Evolutionary conservation across 2,329 filamentous ascomycete species (phyloP).

Genomic region (Fusarium staphyleae): DNA sequence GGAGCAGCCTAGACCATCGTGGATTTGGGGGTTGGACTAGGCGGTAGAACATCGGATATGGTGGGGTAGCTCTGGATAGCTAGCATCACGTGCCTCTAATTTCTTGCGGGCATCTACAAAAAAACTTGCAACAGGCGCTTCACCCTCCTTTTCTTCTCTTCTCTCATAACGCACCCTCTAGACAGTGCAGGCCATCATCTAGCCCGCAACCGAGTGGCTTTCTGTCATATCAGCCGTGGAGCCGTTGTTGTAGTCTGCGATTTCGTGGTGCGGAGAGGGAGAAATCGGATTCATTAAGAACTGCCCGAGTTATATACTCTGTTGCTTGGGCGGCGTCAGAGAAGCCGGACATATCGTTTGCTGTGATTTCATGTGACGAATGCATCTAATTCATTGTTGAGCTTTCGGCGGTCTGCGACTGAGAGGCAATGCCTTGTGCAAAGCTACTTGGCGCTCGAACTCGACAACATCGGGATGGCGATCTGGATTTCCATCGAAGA

Average conservation of each 20-base stretch:
- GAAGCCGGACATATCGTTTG: constrained; percentile 47
- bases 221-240: constrained; percentile 68
- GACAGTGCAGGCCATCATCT: constrained; percentile 84
- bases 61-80: constrained; percentile 32
- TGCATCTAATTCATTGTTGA: neutral
- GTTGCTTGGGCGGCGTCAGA: constrained; percentile 54
- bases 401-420: neutral
- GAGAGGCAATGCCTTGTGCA: neutral
- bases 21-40: constrained; percentile 21
- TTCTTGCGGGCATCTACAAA: constrained; percentile 4
- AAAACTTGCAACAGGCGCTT: constrained; percentile 10
- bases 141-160: constrained; percentile 41
- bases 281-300: constrained; percentile 61
- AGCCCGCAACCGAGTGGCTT: constrained; percentile 67
- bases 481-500: neutral
- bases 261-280: constrained; percentile 65
- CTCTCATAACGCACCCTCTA: constrained; percentile 74
- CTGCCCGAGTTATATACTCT: constrained; percentile 57
- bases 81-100: constrained; percentile 20
- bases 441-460: neutral
- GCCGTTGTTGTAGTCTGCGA: constrained; percentile 69
- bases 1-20: constrained; percentile 30
- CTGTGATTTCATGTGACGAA: neutral
- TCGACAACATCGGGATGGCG: constrained; percentile 1
- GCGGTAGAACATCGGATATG: constrained; percentile 37